A percentile compares a stretch with the other conserved stretches of the same genome.
Conservation (phyloP, 371 early-diverging fungal genomes). For the Coemansia sp. region DNA sequence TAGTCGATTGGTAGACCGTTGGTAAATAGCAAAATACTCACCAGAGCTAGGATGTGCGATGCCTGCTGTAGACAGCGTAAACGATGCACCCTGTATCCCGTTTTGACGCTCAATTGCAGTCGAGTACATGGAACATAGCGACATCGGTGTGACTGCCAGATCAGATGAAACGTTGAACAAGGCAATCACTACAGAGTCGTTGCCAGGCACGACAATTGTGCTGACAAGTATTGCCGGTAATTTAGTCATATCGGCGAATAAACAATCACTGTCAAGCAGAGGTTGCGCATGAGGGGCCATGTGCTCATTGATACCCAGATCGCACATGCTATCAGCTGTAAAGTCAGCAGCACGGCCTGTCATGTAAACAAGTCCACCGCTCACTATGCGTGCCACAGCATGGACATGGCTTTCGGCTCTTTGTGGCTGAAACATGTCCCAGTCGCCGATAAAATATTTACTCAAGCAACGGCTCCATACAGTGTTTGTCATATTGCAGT, state of each 20-base stretch:
- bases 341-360: slow-evolving; percentile 18
- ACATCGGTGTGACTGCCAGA: slow-evolving; percentile 17
- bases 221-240: slow-evolving; percentile 11
- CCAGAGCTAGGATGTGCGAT: background rate
- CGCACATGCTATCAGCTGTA: background rate
- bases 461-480: slow-evolving; percentile 29
- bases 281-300: background rate
- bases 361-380: slow-evolving; percentile 39
- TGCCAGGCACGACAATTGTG: slow-evolving; percentile 3
- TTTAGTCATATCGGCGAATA: slow-evolving; percentile 31
- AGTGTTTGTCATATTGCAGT: slow-evolving; percentile 39
- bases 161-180: slow-evolving; percentile 18
- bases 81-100: too few relatives aligned
- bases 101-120: background rate
- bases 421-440: slow-evolving; percentile 46
- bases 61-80: background rate
- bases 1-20: slow-evolving; percentile 21
- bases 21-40: slow-evolving; percentile 16
- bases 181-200: slow-evolving; percentile 7
- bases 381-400: slow-evolving; percentile 25
- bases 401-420: slow-evolving; percentile 21
- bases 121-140: background rate
- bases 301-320: background rate
- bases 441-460: slow-evolving; percentile 12
- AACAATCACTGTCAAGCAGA: slow-evolving; percentile 12